Conservation (phyloP, 2,329 filamentous ascomycete species). For the Hymenotorrendiella dingleyae region DNA sequence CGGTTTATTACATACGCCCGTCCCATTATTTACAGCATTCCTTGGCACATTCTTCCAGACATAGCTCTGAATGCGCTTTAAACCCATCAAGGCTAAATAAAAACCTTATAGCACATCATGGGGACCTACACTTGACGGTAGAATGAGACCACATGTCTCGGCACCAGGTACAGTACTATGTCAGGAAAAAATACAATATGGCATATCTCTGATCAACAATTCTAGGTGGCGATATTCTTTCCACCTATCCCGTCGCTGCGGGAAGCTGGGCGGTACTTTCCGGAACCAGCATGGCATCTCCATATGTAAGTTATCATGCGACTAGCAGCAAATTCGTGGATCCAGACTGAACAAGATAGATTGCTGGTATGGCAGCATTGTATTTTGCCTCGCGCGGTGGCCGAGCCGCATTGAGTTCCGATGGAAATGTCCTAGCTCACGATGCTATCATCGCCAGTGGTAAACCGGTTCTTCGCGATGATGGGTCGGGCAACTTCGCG, state of each 20-base stretch:
- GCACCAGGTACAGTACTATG: slow-evolving; percentile 34
- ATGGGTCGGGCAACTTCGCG: background rate
- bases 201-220: too few species aligned
- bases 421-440: background rate
- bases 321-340: background rate
- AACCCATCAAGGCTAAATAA: too few species aligned
- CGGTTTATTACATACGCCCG: too few species aligned
- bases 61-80: too few species aligned
- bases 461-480: background rate
- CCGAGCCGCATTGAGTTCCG: background rate
- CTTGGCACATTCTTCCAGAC: too few species aligned
- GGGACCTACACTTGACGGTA: slow-evolving; percentile 13
- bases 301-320: background rate
- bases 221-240: slow-evolving; percentile 29
- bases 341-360: background rate
- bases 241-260: slow-evolving; percentile 28
- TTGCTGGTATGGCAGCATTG: background rate
- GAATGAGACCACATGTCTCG: slow-evolving; percentile 18
- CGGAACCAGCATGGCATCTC: slow-evolving; percentile 1
- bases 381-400: background rate
- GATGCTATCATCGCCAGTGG: background rate
- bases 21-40: too few species aligned
- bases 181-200: too few species aligned
- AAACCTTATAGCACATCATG: slow-evolving; percentile 17
- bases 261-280: background rate